Base-by-base conservation (phyloP, 2,329 filamentous ascomycete genomes). In the Penicillium sp. region DNA sequence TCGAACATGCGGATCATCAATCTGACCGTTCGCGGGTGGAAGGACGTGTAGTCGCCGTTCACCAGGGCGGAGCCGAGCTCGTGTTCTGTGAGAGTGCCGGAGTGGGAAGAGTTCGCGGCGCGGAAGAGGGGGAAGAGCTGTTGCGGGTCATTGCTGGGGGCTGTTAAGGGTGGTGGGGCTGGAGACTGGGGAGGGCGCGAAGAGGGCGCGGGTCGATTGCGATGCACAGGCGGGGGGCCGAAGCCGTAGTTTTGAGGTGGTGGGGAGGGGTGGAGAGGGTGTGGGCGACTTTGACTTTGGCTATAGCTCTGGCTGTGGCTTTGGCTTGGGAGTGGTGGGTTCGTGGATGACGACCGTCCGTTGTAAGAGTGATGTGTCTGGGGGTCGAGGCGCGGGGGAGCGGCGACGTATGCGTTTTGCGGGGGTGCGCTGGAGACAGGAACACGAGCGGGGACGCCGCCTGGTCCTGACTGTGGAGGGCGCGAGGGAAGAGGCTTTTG, bases 1-100 rank as follows among this genome's bases (percentile, higher is more conserved):
- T 97, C 93, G 76, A 99, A 99, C 94, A 99, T 97, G 70, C 92
- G 89, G 63, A 99, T 97, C 92, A 99, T 97, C 90, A 97, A 96
- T 68, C 88, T 88, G 61, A 97, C 92, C 1, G 94, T 99, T 66
- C 96, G 89, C 4, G 87, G 83, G 74, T 99, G 92, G 72, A 99
- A 99, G 4, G 91, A 85, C 1, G 90, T 90, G 85, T 90, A 97
- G 80, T 99, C 94, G 51, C 92, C 93, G 70, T 99, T 99, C 55
- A 97, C 92, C 5, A 99, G 85, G 18, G 94, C 94, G 1, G 89
- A 88, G 9, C 90, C 88, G 11, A 99, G 86, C 74, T 97, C 93
- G 48, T 82, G 81, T 75, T 96, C 92, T 2, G 89, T 92, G 44
- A 99, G 83, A 60, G 92, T 86, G 18, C 93, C 92, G 48, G 83